A percentile compares a stretch with the other conserved stretches of the same genome.
These are phyloP conservation scores for Aureobasidium sp. DNA, from an alignment of 2,329 filamentous ascomycete species.

Conservation along the genomic window DNA sequence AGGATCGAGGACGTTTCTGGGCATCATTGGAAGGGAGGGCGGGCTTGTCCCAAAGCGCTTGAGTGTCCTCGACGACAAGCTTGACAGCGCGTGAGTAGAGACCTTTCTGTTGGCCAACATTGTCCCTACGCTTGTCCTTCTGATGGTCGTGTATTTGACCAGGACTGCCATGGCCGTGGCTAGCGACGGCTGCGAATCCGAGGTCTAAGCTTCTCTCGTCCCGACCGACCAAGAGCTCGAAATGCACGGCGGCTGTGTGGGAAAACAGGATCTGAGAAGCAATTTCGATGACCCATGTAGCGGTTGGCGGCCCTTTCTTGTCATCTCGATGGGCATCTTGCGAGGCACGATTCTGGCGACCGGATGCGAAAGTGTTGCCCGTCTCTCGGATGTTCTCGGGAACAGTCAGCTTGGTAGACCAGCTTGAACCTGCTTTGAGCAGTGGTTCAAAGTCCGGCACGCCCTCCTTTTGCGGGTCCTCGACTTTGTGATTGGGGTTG, in stretches of 20 bases:
- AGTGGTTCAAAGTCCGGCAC: conserved; percentile 91
- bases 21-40: conserved; percentile 48
- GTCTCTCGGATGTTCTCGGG: conserved; percentile 67
- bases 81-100: conserved; percentile 76
- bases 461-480: conserved; percentile 60
- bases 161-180: conserved; percentile 45
- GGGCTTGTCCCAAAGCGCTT: conserved; percentile 87
- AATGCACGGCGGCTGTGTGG: conserved; percentile 74
- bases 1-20: conserved; percentile 20
- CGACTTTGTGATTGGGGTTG: conserved; percentile 71
- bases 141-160: conserved; percentile 72
- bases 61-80: conserved; percentile 78
- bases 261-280: conserved; percentile 93
- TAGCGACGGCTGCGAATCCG: conserved; percentile 50
- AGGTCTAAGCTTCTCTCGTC: conserved; percentile 76
- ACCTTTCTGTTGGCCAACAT: conserved; percentile 62
- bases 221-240: conserved; percentile 75
- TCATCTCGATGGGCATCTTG: conserved; percentile 30
- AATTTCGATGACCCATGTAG: conserved; percentile 86
- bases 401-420: conserved; percentile 71
- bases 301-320: conserved; percentile 46
- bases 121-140: conserved; percentile 53
- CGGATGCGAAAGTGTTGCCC: conserved; percentile 35
- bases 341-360: conserved; percentile 20
- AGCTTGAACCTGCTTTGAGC: conserved; percentile 85